Evolutionary conservation across 768 basidiomycete genomes (phyloP), one percentile per base, ranked within the genome.

Genomic region (Mycena polygramma): DNA sequence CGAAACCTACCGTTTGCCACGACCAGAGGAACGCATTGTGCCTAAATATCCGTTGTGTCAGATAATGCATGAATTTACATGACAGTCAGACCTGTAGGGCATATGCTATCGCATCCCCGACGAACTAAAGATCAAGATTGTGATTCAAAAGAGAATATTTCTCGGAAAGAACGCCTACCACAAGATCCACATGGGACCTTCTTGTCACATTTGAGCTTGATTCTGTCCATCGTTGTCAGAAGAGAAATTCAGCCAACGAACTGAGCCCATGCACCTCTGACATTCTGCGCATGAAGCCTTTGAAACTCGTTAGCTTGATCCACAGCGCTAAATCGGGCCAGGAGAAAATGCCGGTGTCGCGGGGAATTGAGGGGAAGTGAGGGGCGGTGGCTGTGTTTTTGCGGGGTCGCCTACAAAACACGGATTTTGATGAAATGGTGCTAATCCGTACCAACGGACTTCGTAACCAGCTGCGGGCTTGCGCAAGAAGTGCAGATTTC

Each of bases 151-250:
- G 4, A 22, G n/a, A 20, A 30, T 2, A 11, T 9, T 6, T 15
- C n/a, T 26, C 19, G 20, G 48, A 17, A 58, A 53, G n/a, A 7
- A 22, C 24, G 15, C 65, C 8, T 63, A 70, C 68, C 17, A 22
- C 68, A 72, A 37, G 67, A 70, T 20, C 49, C 55, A 51, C 73
- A 68, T 1, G 67, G 71, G 13, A 82, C 17, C 63, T 81, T 79
- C 68, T 84, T 83, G 43, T 83, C 83, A 57, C 82, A 83, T 60
- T 78, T 83, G 20, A 83, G 77, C 64, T 83, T 83, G 66, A 81
- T 73, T 61, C 82, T 83, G 17, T 19, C 22, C 30, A 30, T 30
- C 6, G 2, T 30, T 30, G 30, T 30, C 30, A 55, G n/a, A 5
- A 69, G 57, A 46, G 8, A 15, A 35, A 26, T 17, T 26, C 30